Conservation (phyloP, 2,329 filamentous ascomycete species). For the Fusarium concolor region DNA sequence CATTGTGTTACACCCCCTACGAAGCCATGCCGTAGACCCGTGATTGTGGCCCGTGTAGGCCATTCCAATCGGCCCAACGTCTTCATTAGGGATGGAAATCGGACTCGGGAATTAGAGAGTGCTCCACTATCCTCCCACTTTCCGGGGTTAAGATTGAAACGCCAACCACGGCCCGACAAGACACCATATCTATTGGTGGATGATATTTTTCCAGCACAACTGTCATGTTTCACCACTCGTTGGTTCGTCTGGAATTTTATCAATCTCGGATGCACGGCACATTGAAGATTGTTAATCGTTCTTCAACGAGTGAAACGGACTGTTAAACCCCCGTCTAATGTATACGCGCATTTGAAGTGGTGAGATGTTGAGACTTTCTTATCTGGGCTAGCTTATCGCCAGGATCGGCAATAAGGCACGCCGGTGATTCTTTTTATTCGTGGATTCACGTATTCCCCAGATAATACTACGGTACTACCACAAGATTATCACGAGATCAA, state of each 20-base stretch:
- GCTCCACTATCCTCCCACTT: slow-evolving; percentile 17
- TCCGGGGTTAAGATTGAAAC: slow-evolving; percentile 19
- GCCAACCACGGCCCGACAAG: background rate
- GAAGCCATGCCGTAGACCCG: slow-evolving; percentile 19
- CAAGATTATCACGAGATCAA: background rate
- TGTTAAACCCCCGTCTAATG: too few species aligned
- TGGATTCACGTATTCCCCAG: background rate
- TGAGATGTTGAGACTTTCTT: background rate
- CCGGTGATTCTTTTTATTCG: slow-evolving; percentile 1
- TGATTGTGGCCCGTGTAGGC: slow-evolving; percentile 7
- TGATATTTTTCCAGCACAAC: slow-evolving; percentile 9
- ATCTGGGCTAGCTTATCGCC: background rate
- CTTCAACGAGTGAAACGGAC: background rate
- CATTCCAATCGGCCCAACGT: background rate
- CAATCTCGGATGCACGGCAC: slow-evolving; percentile 26
- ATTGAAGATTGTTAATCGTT: background rate
- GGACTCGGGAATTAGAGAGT: background rate
- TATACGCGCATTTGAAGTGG: background rate
- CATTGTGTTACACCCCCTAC: background rate
- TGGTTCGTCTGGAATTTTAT: background rate
- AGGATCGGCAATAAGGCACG: background rate
- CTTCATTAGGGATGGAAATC: slow-evolving; percentile 19
- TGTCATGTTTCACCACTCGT: slow-evolving; percentile 27
- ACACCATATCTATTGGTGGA: slow-evolving; percentile 20
- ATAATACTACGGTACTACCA: background rate